Percentiles rank a stretch among this genome's conserved stretches.
Conservation (phyloP, 139 green algal species). For the Volvox reticuliferus region DNA sequence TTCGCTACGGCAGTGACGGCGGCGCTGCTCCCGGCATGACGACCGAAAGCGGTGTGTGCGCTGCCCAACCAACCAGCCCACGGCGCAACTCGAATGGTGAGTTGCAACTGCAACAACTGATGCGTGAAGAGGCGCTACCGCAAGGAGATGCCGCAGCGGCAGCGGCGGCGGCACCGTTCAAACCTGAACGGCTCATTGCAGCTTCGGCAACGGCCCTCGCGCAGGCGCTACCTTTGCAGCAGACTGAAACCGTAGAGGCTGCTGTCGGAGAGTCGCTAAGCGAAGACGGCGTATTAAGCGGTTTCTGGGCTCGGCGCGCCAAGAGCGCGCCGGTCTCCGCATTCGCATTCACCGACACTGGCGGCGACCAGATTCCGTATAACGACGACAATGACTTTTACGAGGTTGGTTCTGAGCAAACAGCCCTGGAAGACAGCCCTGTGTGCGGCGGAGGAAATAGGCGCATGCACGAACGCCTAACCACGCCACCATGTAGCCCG, state of each 20-base stretch:
- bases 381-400: not conserved
- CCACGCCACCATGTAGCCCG: constrained; percentile 34
- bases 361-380: not conserved
- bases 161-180: not conserved
- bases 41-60: no score
- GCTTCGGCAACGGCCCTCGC: not conserved
- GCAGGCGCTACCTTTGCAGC: not conserved
- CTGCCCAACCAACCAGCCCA: not conserved
- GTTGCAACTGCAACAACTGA: not conserved
- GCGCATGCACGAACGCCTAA: not conserved
- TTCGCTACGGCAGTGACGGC: not conserved
- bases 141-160: not conserved
- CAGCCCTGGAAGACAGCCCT: not conserved
- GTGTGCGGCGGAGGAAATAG: not conserved
- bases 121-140: not conserved
- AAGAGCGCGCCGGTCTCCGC: not conserved
- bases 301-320: not conserved
- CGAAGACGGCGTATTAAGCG: not conserved
- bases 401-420: not conserved
- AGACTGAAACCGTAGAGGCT: not conserved
- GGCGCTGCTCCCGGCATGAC: not conserved
- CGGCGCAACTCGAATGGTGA: not conserved
- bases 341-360: not conserved
- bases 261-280: not conserved
- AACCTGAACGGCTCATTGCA: not conserved